phyloP scores from a whole-genome alignment of 148 eudicot species.

The Silene latifolia region DNA sequence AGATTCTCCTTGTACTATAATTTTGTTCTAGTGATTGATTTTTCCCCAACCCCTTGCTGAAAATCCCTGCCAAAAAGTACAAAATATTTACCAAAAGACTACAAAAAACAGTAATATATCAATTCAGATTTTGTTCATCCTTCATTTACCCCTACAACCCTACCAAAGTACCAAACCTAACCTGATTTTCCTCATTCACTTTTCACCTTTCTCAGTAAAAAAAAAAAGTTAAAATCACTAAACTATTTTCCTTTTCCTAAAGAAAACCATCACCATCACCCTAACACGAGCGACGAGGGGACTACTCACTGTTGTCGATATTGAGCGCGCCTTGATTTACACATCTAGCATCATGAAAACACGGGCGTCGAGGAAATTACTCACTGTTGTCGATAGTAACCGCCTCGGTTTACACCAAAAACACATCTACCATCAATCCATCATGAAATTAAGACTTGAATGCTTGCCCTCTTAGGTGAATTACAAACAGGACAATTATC shows the following conservation, averaged over 20 bases:
- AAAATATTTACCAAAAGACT: conserved; percentile 25
- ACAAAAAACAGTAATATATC: not conserved
- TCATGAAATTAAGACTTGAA: conserved; percentile 46
- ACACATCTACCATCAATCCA: no score
- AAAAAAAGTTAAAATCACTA: no score
- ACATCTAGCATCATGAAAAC: no score
- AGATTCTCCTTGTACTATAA: conserved; percentile 23
- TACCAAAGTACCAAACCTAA: no score
- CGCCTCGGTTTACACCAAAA: no score
- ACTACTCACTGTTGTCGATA: no score
- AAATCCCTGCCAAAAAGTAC: conserved; percentile 7
- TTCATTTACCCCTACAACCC: conserved; percentile 18
- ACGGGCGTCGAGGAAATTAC: not conserved
- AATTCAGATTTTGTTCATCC: conserved; percentile 20
- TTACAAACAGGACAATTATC: conserved; percentile 70
- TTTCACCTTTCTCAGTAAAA: not conserved
- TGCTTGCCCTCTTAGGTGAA: conserved; percentile 45
- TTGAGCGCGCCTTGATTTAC: no score
- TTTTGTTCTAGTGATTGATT: conserved; percentile 10
- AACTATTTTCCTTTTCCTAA: no score
- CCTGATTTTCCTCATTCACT: conserved; percentile 7
- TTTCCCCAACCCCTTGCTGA: conserved; percentile 1
- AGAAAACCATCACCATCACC: no score
- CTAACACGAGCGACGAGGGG: no score
- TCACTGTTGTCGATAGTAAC: no score